Base-by-base conservation (phyloP, 1,139 yeast species). In the Hansenula anomala region DNA sequence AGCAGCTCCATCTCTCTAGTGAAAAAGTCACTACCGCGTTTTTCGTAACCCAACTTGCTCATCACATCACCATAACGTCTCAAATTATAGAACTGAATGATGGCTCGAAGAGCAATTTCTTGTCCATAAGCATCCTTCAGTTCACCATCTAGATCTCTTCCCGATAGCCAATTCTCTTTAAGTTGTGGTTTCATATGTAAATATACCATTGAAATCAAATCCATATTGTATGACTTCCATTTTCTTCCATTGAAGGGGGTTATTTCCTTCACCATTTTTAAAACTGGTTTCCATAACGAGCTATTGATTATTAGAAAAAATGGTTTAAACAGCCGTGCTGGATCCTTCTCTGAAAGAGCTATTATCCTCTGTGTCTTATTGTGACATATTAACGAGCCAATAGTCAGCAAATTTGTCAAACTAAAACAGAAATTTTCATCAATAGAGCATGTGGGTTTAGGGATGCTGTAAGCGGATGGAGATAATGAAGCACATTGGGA, bases 221-320 rank as follows among this genome's bases (percentile, higher is more conserved):
- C 96, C 97, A 94, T 92, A 57, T 92, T 94, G 47, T 80, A 75
- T 13, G 89, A 77, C 51, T 89, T 82, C 99, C 99, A 92, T 59
- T 90, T 89, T 44, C 95, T 78, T 16, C 97, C 97, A 51, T 87
- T 90, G 59, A 83, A 88, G 0, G 97, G 97, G 1, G 90, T 80
- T 37, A 89, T 71, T 46, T 87, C 82, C 58, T 87, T 89, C 44
- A 90, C 67, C 2, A 81, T 73, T 52, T 80, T 82, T 48, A 90
- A 66, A 4, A 86, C 79, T 2, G 95, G 89, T 33, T 66, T 67
- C 61, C 85, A 80, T 23, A 89, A 60, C n/a, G 73, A 70, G 14
- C 66, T 58, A 52, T 85, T 88, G 49, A 80, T 79, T 33, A 84
- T 49, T 43, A 58, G 50, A 41, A 68, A 46, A 42, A 70, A 36